Conservation (phyloP, 768 basidiomycete species). For the Auricularia cornea region DNA sequence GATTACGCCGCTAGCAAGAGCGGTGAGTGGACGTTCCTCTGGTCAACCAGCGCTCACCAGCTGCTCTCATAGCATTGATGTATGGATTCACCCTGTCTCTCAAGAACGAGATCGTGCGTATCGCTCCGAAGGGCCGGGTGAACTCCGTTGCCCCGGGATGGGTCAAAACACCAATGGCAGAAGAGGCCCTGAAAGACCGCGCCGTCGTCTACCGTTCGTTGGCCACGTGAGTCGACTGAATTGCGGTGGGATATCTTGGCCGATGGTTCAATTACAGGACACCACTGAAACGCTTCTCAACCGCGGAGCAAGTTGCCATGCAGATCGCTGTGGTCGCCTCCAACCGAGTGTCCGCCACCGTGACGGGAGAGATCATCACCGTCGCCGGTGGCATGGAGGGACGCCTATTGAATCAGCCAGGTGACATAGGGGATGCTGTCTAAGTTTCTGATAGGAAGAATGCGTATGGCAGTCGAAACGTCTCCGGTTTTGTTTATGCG, state of each 20-base stretch:
- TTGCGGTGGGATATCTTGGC: not conserved
- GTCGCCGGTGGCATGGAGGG: slow-evolving; percentile 78
- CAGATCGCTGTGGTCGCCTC: slow-evolving; percentile 60
- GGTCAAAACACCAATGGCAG: slow-evolving; percentile 50
- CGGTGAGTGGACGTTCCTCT: slow-evolving; percentile 31
- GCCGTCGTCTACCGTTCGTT: slow-evolving; percentile 46
- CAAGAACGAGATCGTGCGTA: slow-evolving; percentile 75
- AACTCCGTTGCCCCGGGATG: slow-evolving; percentile 65
- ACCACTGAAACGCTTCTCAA: slow-evolving; percentile 60
- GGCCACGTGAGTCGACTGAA: slow-evolving; percentile 55
- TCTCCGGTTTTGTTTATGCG: too few relatives aligned
- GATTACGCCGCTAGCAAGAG: slow-evolving; percentile 65
- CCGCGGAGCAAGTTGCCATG: slow-evolving; percentile 52
- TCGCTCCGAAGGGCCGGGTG: slow-evolving; percentile 62
- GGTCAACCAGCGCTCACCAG: not conserved
- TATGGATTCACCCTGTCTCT: slow-evolving; percentile 58
- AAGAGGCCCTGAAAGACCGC: slow-evolving; percentile 47
- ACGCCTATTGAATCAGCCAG: slow-evolving; percentile 35
- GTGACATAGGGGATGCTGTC: slow-evolving; percentile 28
- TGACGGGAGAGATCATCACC: slow-evolving; percentile 63
- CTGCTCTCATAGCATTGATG: slow-evolving; percentile 50
- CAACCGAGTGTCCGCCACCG: slow-evolving; percentile 53
- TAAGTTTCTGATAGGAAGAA: too few relatives aligned
- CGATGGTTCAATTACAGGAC: slow-evolving; percentile 40
- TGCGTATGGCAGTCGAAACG: too few relatives aligned